Evolutionary conservation across 1,139 yeast species (phyloP), one percentile per base, ranked within the genome.

Genomic region (Eremothecium coryli): DNA sequence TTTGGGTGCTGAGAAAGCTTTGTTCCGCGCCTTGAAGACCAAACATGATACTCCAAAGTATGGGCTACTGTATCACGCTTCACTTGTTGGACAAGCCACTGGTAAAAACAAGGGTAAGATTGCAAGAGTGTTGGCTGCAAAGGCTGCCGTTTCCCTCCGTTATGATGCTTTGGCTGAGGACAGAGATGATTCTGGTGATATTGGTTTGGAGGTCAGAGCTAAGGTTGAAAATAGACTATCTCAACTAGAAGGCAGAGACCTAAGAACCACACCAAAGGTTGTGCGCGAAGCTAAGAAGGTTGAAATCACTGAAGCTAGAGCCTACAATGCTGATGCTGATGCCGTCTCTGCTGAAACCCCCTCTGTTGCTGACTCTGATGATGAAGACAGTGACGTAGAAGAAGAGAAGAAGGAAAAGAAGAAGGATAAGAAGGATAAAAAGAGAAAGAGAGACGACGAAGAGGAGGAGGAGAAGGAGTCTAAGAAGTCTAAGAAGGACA

Each of bases 31-130:
- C 43, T 76, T 90, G 60, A 90, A 90, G 71, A 93, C 99, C 42
- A 90, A 90, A 68, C 95, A 88, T 58, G 93, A 90, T 63, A 93
- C 99, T 48, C 99, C 99, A 58, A 90, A 93, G 66, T 90, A 90
- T 61, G 98, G 99, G 66, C 73, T 90, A 56, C 73, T 90, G 49
- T 90, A 90, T 71, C 98, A 93, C 61, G 93, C 98, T 34, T 86
- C 97, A 28, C 73, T 90, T 54, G 93, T 93, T 54, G 98, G 98
- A 51, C 94, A 84, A 67, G 98, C 99, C 40, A 73, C 93, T 38
- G 94, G 95, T 58, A 85, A 84, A 66, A 90, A 93, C 70, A 93
- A 90, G 74, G 99, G 98, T 66, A 86, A 88, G 70, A 85, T 90
- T 60, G 97, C 99, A 38, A 81, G 99, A 70, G 95, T 90, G 52